Evolutionary conservation across 1,139 yeast species (phyloP).

Genomic region (Protomyces gravidus): DNA sequence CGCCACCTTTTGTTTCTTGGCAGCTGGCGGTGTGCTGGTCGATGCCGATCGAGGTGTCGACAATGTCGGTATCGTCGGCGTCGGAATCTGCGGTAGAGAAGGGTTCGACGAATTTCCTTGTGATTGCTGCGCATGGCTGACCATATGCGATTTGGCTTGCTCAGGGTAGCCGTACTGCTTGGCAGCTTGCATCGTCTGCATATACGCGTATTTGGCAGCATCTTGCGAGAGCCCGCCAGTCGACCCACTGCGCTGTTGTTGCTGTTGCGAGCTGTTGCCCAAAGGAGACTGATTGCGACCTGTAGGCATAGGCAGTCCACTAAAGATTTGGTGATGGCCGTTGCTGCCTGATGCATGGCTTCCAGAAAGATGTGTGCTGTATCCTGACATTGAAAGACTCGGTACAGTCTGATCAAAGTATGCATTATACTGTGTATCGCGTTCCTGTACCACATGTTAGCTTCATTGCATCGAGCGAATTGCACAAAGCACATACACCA

Average conservation of each 20-base stretch:
- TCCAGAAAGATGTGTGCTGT: background rate
- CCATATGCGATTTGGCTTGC: background rate
- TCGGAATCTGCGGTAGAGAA: background rate
- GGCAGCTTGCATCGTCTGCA: constrained; percentile 1
- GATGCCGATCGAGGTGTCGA: background rate
- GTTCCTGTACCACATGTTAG: background rate
- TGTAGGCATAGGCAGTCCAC: background rate
- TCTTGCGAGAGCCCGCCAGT: background rate
- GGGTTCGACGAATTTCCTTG: background rate
- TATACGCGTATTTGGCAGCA: background rate
- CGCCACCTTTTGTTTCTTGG: constrained; percentile 10
- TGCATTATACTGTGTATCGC: background rate
- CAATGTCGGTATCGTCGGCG: background rate
- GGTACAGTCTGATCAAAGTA: background rate
- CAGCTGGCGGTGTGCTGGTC: constrained; percentile 3
- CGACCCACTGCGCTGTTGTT: background rate
- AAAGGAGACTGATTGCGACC: background rate
- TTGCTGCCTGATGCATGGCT: background rate
- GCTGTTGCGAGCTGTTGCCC: background rate
- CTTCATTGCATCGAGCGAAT: background rate
- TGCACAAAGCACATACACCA: background rate
- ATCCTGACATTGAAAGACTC: background rate
- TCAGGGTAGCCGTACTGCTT: background rate
- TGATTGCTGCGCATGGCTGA: background rate
- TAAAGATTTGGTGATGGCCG: background rate